A percentile compares a stretch with the other conserved stretches of the same genome.
Conservation (phyloP, 2,329 filamentous ascomycete species). For the Clarireedia hainanense region DNA sequence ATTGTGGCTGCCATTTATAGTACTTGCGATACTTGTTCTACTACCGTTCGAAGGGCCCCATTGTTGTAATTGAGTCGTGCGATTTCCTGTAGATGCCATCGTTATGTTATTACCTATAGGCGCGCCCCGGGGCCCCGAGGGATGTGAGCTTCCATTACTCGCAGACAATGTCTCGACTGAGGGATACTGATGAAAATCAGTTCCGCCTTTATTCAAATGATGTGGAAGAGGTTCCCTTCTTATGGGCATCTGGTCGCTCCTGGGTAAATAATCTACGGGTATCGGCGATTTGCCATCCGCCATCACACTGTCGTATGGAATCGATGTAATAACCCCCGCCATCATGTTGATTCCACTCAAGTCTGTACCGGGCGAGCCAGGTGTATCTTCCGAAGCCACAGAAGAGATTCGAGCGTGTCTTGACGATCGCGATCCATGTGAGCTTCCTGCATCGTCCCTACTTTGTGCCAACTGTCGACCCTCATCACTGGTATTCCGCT, state of each 20-base stretch:
- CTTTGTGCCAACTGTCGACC: conserved; percentile 45
- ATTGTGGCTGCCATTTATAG: conserved; percentile 43
- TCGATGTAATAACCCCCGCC: conserved; percentile 77
- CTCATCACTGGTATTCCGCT: conserved; percentile 54
- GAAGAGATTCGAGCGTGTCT: conserved; percentile 70
- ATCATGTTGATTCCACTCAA: conserved; percentile 59
- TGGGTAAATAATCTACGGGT: conserved; percentile 64
- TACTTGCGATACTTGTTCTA: conserved; percentile 41
- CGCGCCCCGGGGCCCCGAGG: conserved; percentile 53
- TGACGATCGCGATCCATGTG: conserved; percentile 60
- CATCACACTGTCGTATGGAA: conserved; percentile 71
- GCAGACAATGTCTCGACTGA: conserved; percentile 51
- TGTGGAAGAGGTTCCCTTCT: conserved; percentile 71
- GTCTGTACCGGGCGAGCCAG: conserved; percentile 54
- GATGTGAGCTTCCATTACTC: conserved; percentile 45
- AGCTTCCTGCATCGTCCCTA: conserved; percentile 51
- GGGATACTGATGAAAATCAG: conserved; percentile 87
- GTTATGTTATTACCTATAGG: conserved; percentile 55
- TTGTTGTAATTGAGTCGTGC: conserved; percentile 66
- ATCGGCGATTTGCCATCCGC: conserved; percentile 62
- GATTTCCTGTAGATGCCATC: conserved; percentile 62
- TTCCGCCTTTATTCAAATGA: conserved; percentile 68
- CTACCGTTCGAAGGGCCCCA: conserved; percentile 52
- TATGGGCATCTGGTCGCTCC: conserved; percentile 52
- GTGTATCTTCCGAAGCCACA: conserved; percentile 61